Evolutionary conservation across 352 stramenopile species (phyloP).

Genomic region (Phytophthora meadii): DNA sequence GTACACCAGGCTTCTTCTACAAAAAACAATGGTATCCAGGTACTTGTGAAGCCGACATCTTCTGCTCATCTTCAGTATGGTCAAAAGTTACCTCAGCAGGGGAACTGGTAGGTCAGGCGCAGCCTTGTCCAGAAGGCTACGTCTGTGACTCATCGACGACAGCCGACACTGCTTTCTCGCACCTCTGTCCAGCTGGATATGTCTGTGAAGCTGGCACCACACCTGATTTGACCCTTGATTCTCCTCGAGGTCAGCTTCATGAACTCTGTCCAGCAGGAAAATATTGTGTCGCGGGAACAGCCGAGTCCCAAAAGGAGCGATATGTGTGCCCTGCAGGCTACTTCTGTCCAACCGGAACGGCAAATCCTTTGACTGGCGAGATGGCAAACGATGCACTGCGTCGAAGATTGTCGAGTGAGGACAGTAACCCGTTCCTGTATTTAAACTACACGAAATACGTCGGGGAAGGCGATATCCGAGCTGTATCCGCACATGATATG

Average conservation of each 20-base stretch:
- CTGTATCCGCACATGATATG: slow-evolving; percentile 92
- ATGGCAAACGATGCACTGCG: slow-evolving; percentile 93
- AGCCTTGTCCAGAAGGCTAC: slow-evolving; percentile 94
- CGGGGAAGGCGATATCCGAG: slow-evolving; percentile 84
- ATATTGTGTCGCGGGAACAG: slow-evolving; percentile 90
- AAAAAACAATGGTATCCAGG: slow-evolving; percentile 94
- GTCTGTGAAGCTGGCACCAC: slow-evolving; percentile 95
- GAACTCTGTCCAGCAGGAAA: slow-evolving; percentile 90
- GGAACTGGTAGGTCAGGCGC: slow-evolving; percentile 75
- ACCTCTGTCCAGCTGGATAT: slow-evolving; percentile 92
- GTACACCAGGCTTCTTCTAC: slow-evolving; percentile 92
- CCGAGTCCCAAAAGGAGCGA: slow-evolving; percentile 79
- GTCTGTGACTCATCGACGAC: slow-evolving; percentile 95
- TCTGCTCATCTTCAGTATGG: slow-evolving; percentile 76
- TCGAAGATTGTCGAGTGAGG: slow-evolving; percentile 60
- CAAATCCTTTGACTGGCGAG: slow-evolving; percentile 83
- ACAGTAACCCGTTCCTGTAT: slow-evolving; percentile 80
- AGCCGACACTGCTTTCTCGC: slow-evolving; percentile 69
- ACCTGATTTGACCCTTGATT: slow-evolving; percentile 90
- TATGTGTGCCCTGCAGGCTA: slow-evolving; percentile 90
- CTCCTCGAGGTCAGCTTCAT: slow-evolving; percentile 89
- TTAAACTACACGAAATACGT: slow-evolving; percentile 91
- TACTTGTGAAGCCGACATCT: slow-evolving; percentile 96
- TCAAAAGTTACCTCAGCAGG: slow-evolving; percentile 29
- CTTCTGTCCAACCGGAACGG: slow-evolving; percentile 96